Percentiles rank a stretch among this genome's conserved stretches.
phyloP scores from a whole-genome alignment of 139 green algal species.

The Zygnema circumcarinatum region DNA sequence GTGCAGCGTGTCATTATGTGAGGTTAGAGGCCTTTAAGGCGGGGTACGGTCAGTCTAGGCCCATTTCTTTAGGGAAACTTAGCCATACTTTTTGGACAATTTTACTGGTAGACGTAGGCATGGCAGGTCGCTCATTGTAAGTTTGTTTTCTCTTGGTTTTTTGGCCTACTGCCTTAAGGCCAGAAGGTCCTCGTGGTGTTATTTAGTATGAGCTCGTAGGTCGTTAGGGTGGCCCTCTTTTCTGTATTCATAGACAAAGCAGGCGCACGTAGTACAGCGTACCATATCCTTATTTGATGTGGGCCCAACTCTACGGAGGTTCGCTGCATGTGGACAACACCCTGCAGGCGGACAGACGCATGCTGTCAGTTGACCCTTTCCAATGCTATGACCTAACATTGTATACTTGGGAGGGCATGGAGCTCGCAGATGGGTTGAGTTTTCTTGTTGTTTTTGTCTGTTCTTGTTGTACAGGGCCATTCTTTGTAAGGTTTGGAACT shows the following conservation, averaged over 20 bases:
- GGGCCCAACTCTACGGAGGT: background rate
- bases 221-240: background rate
- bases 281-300: background rate
- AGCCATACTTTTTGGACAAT: background rate
- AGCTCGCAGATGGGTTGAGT: too few relatives aligned
- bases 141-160: background rate
- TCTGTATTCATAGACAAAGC: background rate
- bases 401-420: too few relatives aligned
- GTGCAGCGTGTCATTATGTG: background rate
- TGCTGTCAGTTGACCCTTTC: too few relatives aligned
- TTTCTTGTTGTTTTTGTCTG: too few relatives aligned
- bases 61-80: background rate
- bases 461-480: too few relatives aligned
- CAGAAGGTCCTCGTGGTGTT: background rate
- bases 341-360: too few relatives aligned
- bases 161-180: background rate
- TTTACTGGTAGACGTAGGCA: background rate
- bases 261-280: background rate
- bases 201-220: background rate
- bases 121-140: background rate
- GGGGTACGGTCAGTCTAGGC: background rate
- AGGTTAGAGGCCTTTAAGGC: background rate
- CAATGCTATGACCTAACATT: too few relatives aligned
- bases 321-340: background rate
- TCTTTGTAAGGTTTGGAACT: too few relatives aligned